These are phyloP conservation scores for Tricholoma bakamatsutake DNA, from an alignment of 768 basidiomycete species.

Conservation along the genomic window DNA sequence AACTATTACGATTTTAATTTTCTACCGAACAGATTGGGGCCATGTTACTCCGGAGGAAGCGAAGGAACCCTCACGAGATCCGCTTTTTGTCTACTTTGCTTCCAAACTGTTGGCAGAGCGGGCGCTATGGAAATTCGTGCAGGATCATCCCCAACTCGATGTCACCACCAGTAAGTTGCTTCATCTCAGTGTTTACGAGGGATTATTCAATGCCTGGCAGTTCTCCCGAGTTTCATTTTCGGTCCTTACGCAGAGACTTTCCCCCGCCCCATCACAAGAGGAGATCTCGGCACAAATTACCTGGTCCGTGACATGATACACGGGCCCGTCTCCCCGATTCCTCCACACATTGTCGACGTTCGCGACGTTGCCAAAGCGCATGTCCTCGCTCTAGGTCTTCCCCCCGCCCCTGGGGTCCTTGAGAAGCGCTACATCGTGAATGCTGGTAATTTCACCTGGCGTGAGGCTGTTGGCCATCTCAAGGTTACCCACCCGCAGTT, in stretches of 20 bases:
- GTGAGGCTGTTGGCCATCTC: conserved; percentile 12
- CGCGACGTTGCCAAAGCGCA: conserved; percentile 32
- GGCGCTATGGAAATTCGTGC: conserved; percentile 33
- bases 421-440: conserved; percentile 27
- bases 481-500: not conserved
- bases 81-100: conserved; percentile 32
- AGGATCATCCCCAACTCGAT: conserved; percentile 19
- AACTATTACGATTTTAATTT: not conserved
- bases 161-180: conserved; percentile 31
- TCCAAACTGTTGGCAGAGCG: conserved; percentile 37
- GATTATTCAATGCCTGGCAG: not conserved
- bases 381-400: conserved; percentile 25
- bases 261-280: conserved; percentile 21
- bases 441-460: conserved; percentile 23
- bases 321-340: conserved; percentile 15
- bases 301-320: conserved; percentile 23
- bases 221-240: conserved; percentile 32
- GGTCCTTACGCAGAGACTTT: conserved; percentile 30
- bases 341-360: conserved; percentile 28
- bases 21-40: conserved; percentile 27
- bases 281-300: conserved; percentile 25
- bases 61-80: conserved; percentile 18
- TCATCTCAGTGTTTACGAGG: not conserved
- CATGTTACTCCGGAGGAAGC: conserved; percentile 25
- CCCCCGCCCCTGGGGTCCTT: conserved; percentile 13